Conservation (phyloP, 1,139 yeast species). For the Arxiozyma telluris region DNA sequence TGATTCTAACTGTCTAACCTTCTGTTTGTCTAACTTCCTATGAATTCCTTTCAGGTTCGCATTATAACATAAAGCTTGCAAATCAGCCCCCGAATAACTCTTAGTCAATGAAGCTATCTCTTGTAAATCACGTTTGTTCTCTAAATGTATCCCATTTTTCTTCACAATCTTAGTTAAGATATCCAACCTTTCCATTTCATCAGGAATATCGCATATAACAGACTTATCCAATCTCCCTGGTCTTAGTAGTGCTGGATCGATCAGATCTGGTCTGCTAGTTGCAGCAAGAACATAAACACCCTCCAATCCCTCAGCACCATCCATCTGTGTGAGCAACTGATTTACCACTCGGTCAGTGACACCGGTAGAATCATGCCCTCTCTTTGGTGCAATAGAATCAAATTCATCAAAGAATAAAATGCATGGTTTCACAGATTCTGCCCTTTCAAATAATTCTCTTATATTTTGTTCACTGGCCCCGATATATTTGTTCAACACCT, state of each 20-base stretch:
- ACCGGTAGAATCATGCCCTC: constrained; percentile 97
- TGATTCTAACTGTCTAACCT: neutral
- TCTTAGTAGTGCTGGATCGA: constrained; percentile 87
- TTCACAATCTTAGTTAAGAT: constrained; percentile 36
- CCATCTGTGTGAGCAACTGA: constrained; percentile 96
- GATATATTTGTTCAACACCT: constrained; percentile 86
- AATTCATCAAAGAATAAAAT: constrained; percentile 91
- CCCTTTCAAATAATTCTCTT: constrained; percentile 86
- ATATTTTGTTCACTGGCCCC: constrained; percentile 97
- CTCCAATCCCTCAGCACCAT: constrained; percentile 96
- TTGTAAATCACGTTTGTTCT: constrained; percentile 31
- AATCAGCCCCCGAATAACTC: constrained; percentile 91
- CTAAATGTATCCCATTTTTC: neutral
- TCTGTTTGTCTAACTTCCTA: constrained; percentile 41
- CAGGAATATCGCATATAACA: constrained; percentile 83
- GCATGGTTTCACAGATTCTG: constrained; percentile 69
- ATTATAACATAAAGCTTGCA: constrained; percentile 86
- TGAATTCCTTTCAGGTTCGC: constrained; percentile 91
- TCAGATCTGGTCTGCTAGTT: constrained; percentile 88
- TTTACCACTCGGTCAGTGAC: constrained; percentile 97
- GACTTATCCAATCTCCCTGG: constrained; percentile 95
- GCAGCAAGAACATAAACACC: constrained; percentile 97
- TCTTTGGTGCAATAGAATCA: constrained; percentile 93
- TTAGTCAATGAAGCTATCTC: constrained; percentile 52
- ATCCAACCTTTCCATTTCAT: constrained; percentile 58